Evolutionary conservation across 768 basidiomycete genomes (phyloP).

Genomic region (Amanita polypyramis): DNA sequence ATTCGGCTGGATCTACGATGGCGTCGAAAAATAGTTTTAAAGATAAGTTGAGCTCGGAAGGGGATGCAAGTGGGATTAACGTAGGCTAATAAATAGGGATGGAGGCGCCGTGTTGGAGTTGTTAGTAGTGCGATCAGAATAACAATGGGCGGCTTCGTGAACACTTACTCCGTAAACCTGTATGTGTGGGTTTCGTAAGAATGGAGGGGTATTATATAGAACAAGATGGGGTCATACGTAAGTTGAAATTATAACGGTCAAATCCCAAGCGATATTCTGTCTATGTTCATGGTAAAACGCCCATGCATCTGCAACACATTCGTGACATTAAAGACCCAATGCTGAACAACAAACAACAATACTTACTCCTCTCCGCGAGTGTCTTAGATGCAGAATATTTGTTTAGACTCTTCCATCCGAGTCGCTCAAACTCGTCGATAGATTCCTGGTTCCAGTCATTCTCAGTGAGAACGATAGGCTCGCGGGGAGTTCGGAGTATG

Average conservation of each 20-base stretch:
- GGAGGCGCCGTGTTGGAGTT: neutral
- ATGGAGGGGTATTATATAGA: neutral
- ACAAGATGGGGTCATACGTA: constrained; percentile 22
- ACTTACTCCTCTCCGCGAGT: constrained; percentile 42
- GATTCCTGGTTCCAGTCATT: constrained; percentile 49
- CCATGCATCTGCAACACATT: constrained; percentile 26
- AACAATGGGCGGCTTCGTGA: neutral
- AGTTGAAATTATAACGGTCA: constrained; percentile 44
- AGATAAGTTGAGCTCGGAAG: constrained; percentile 30
- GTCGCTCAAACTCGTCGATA: constrained; percentile 33
- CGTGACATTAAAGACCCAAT: neutral
- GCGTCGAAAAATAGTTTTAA: constrained; percentile 18
- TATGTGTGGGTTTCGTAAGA: neutral
- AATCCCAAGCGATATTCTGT: constrained; percentile 33
- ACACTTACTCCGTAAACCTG: constrained; percentile 19
- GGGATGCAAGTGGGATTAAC: constrained; percentile 26
- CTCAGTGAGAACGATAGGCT: constrained; percentile 28
- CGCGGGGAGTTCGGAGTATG: constrained; percentile 19
- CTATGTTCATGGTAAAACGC: constrained; percentile 34
- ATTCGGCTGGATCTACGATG: constrained; percentile 12
- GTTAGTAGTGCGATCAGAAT: neutral
- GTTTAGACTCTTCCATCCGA: constrained; percentile 21
- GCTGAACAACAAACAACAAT: no score
- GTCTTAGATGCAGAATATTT: constrained; percentile 53
- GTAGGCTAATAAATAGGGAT: constrained; percentile 16